Base-by-base conservation (phyloP, 139 green algal species). In the Yamagishiella unicocca region DNA sequence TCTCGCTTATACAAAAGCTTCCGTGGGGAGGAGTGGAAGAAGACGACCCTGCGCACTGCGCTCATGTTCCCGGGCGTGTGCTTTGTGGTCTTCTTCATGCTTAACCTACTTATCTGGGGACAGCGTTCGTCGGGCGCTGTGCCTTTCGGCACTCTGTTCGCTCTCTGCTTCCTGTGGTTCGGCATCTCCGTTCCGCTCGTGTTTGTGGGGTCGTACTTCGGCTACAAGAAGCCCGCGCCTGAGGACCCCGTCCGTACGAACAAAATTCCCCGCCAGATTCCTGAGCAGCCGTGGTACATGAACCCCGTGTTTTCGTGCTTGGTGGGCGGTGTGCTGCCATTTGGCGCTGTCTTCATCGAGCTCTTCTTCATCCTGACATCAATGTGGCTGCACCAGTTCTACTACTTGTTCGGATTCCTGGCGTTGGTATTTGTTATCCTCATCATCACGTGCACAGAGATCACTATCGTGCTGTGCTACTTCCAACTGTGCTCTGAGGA, bases 271-370 rank as follows among this genome's bases (percentile, higher is more conserved):
- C 92, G 98, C 66, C 98, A 99, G 94, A 96, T 99, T 50, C 98
- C 98, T 0, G 95, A 98, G 87, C 97, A 99, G 94, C 95, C 97
- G 4, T 99, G 95, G 96, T 99, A 99, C 93, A 98, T 99, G 97
- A 91, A 97, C 87, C 95, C 96, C 0, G 61, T 96, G 67, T 98
- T 99, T 88, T 97, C 93, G 38, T 94, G 98, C 66, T 84, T 99
- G 10, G 94, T 99, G 74, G 98, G 97, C 27, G 98, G 98, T 77
- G 96, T 99, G 81, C 94, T 99, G 89, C 98, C 98, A 4, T 99
- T 99, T 90, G 98, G 98, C 53, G 98, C 98, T 2, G 98, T 99
- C 24, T 99, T 99, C 95, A 99, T 99, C 77, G 98, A 99, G 93
- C 95, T 99, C 25, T 99, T 99, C 93, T 99, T 99, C 95, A 99